Conservation (phyloP, 345 rosid genomes). For the Eucalyptus shirleyi region DNA sequence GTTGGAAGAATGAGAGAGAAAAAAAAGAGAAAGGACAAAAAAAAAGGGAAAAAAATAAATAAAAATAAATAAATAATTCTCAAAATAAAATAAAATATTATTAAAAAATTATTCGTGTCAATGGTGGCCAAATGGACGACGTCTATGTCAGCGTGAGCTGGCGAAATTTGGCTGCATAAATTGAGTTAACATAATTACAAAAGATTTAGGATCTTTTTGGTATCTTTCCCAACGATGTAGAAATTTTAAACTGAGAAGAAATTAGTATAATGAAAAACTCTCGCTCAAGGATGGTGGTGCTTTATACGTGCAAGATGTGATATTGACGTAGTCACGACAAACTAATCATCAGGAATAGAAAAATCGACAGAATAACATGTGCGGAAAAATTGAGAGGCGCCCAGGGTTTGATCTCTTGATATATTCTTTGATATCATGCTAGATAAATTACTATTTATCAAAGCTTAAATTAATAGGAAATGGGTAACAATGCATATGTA, state of each 20-base stretch:
- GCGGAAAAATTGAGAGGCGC: background rate
- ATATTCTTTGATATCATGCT: background rate
- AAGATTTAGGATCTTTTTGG: too few species aligned
- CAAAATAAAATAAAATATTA: too few species aligned
- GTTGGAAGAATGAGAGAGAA: too few species aligned
- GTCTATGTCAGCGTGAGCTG: accelerated
- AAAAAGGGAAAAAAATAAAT: too few species aligned
- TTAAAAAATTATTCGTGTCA: too few species aligned
- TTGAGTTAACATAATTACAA: too few species aligned
- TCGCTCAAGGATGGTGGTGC: background rate
- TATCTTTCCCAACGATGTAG: too few species aligned
- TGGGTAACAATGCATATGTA: background rate
- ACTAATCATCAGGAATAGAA: background rate
- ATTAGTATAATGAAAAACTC: background rate
- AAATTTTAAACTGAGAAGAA: background rate
- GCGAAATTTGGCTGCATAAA: too few species aligned
- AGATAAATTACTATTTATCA: background rate
- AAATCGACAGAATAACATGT: background rate
- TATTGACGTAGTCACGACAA: background rate
- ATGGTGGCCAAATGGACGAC: accelerated
- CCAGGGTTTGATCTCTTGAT: background rate
- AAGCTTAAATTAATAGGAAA: background rate
- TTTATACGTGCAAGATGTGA: background rate
- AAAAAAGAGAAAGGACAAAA: too few species aligned
- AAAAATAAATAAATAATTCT: too few species aligned